Conservation (phyloP, 192 early-diverging fungal genomes). For the Coemansia sp. region DNA sequence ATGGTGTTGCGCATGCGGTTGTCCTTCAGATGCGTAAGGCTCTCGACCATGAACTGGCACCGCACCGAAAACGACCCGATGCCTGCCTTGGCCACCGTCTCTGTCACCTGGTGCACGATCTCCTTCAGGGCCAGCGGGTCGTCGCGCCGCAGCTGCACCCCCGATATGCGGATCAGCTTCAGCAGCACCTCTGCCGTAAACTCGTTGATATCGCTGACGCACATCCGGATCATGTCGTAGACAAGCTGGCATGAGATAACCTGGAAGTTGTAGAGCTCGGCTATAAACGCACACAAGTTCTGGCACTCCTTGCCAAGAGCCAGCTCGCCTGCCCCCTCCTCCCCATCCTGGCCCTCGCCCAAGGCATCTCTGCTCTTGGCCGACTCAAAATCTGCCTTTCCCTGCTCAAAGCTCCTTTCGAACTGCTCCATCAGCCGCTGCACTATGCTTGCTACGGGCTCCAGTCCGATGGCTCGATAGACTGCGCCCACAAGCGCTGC, state of each 20-base stretch:
- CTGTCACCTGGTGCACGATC: conserved; percentile 62
- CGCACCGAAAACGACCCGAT: conserved; percentile 54
- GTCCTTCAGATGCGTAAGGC: conserved; percentile 87
- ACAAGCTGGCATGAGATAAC: conserved; percentile 80
- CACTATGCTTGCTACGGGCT: conserved; percentile 78
- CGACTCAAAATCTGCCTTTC: conserved; percentile 18
- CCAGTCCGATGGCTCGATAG: conserved; percentile 77
- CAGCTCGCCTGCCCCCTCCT: conserved; percentile 38
- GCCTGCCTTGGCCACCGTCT: conserved; percentile 28
- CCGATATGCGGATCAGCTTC: conserved; percentile 65
- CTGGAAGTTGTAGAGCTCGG: conserved; percentile 88
- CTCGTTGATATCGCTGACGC: conserved; percentile 71
- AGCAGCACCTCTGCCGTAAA: conserved; percentile 87
- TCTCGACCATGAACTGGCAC: conserved; percentile 93
- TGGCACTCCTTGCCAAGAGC: conserved; percentile 67
- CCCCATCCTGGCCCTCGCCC: conserved; percentile 50
- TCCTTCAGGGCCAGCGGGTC: conserved; percentile 91
- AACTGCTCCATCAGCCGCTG: conserved; percentile 73
- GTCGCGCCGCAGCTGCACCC: conserved; percentile 82
- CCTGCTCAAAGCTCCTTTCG: conserved; percentile 57
- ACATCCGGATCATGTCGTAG: conserved; percentile 77
- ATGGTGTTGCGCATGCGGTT: conserved; percentile 74
- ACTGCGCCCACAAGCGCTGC: conserved; percentile 81
- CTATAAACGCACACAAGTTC: conserved; percentile 76
- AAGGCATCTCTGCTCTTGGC: conserved; percentile 25